Evolutionary conservation across 2,329 filamentous ascomycete species (phyloP).

Genomic region (Chrysoporthe deuterocubensis): DNA sequence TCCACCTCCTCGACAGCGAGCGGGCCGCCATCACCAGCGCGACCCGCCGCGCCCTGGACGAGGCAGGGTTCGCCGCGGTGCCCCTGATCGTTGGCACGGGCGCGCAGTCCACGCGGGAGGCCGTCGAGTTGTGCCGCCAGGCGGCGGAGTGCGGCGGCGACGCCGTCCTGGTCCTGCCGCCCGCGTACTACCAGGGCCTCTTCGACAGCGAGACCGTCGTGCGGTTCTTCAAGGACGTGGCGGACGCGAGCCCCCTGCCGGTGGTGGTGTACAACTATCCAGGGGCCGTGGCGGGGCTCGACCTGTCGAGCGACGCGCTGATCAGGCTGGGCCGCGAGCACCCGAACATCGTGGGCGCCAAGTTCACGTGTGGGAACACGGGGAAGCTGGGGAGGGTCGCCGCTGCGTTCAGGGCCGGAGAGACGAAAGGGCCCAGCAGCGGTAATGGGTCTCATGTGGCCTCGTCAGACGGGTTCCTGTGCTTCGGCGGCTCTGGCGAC

Average conservation of each 20-base stretch:
- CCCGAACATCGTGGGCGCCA: constrained; percentile 58
- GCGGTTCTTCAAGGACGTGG: constrained; percentile 64
- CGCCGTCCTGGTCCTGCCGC: constrained; percentile 69
- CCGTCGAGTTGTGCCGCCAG: constrained; percentile 66
- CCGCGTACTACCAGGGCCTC: constrained; percentile 67
- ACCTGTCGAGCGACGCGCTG: constrained; percentile 55
- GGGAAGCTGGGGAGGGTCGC: constrained; percentile 62
- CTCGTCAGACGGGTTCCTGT: constrained; percentile 56
- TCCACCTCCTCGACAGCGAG: constrained; percentile 65
- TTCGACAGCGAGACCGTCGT: constrained; percentile 59
- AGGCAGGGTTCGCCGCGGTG: constrained; percentile 59
- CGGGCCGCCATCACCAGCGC: constrained; percentile 59
- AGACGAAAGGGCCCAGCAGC: too few species aligned
- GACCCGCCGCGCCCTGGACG: constrained; percentile 59
- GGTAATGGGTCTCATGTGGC: too few species aligned
- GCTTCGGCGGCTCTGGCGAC: constrained; percentile 74
- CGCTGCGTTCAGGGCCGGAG: constrained; percentile 38
- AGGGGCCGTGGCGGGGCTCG: constrained; percentile 54
- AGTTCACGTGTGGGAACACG: constrained; percentile 60
- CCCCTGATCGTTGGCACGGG: constrained; percentile 71
- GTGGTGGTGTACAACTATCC: constrained; percentile 62
- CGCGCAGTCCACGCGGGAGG: constrained; percentile 68
- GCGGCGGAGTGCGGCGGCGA: constrained; percentile 66
- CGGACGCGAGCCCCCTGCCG: constrained; percentile 52
- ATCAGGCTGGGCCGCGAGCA: constrained; percentile 50